phyloP scores from a whole-genome alignment of 371 early-diverging fungal species.

The Lichtheimia hyalospora region DNA sequence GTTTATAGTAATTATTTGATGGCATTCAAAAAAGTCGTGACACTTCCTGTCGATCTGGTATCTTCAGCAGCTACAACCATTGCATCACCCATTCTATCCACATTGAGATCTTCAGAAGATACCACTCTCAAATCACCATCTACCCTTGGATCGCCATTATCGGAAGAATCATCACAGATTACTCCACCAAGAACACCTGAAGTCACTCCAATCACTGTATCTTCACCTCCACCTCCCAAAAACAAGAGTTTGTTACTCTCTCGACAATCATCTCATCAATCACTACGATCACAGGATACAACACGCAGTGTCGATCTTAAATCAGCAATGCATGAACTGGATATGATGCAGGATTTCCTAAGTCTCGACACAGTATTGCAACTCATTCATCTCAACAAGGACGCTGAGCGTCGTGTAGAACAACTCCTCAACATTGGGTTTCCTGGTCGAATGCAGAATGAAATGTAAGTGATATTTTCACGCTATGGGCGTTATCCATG shows the following conservation, averaged over 20 bases:
- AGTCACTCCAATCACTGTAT: conserved; percentile 4
- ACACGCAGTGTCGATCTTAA: conserved; percentile 7
- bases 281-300: conserved; percentile 14
- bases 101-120: not conserved
- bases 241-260: conserved; percentile 7
- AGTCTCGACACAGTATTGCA: conserved; percentile 78
- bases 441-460: conserved; percentile 25
- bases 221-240: conserved; percentile 11
- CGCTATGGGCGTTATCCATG: not conserved
- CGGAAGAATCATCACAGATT: not conserved
- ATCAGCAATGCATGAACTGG: conserved; percentile 28
- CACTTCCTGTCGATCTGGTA: conserved; percentile 48
- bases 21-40: conserved; percentile 51
- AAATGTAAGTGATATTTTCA: conserved; percentile 16
- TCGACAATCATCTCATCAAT: conserved; percentile 16
- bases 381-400: conserved; percentile 81
- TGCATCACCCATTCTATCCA: conserved; percentile 16
- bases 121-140: conserved; percentile 1
- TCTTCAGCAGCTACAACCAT: conserved; percentile 47
- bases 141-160: not conserved
- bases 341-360: conserved; percentile 64
- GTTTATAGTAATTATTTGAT: conserved; percentile 45
- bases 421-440: conserved; percentile 25
- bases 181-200: conserved; percentile 22
- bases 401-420: conserved; percentile 66